Conservation (phyloP, 352 stramenopile species). For the Pythium periplocum region DNA sequence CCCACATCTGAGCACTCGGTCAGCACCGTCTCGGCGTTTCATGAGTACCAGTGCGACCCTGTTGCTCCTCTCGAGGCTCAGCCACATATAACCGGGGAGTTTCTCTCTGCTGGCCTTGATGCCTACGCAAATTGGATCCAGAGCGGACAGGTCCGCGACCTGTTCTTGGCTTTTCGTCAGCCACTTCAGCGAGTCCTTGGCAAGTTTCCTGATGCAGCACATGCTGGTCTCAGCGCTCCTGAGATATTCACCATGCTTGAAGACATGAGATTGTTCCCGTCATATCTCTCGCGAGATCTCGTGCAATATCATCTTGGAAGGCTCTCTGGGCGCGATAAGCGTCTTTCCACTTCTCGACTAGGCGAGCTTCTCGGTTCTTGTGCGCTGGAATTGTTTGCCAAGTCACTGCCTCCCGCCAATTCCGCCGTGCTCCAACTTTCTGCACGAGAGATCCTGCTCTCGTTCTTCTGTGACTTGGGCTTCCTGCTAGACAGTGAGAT, state of each 20-base stretch:
- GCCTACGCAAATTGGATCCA: constrained; percentile 48
- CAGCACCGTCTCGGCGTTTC: constrained; percentile 28
- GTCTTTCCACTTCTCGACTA: constrained; percentile 40
- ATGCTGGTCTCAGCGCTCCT: constrained; percentile 1
- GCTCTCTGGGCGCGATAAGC: constrained; percentile 26
- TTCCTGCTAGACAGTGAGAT: constrained; percentile 43
- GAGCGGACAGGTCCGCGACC: constrained; percentile 46
- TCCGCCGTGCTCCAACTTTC: constrained; percentile 32
- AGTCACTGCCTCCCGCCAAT: constrained; percentile 8
- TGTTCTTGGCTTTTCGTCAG: constrained; percentile 49
- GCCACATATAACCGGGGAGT: constrained; percentile 1
- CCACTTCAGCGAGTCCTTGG: constrained; percentile 47
- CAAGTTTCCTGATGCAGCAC: constrained; percentile 46
- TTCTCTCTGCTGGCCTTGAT: constrained; percentile 6
- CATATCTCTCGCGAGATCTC: constrained; percentile 41
- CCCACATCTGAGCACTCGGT: constrained; percentile 17
- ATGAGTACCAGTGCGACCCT: constrained; percentile 63
- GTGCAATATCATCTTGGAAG: constrained; percentile 43
- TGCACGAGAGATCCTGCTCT: constrained; percentile 54
- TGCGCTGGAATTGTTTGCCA: constrained; percentile 50
- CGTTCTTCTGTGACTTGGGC: constrained; percentile 62
- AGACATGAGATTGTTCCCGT: constrained; percentile 56
- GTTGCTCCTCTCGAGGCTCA: constrained; percentile 34
- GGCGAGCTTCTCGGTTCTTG: constrained; percentile 57
- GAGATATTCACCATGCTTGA: constrained; percentile 40